phyloP scores from a whole-genome alignment of 73 alveolate species.

The Paramecium pentaurelia region DNA sequence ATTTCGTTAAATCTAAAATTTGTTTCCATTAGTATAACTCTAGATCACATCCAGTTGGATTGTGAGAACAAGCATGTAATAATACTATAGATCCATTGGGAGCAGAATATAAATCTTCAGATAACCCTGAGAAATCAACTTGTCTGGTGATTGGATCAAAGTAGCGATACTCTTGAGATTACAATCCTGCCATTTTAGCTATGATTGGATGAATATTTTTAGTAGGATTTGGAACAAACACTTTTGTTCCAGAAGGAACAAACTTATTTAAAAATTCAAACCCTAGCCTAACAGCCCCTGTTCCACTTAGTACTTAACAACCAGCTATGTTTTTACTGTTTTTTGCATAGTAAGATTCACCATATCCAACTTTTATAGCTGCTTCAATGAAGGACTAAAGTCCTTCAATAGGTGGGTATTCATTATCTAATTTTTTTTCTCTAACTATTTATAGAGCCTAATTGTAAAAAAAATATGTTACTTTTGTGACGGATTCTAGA shows the following conservation, averaged over 20 bases:
- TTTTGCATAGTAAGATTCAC: slow-evolving; percentile 49
- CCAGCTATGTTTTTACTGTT: slow-evolving; percentile 80
- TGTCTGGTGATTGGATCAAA: slow-evolving; percentile 79
- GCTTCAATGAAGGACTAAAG: slow-evolving; percentile 66
- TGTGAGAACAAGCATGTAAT: slow-evolving; percentile 94
- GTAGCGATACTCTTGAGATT: slow-evolving; percentile 80
- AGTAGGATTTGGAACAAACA: slow-evolving; percentile 87
- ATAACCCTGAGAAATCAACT: slow-evolving; percentile 83
- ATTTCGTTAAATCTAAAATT: slow-evolving; percentile 71
- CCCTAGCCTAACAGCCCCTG: slow-evolving; percentile 94
- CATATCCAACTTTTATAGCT: slow-evolving; percentile 83
- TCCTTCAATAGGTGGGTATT: slow-evolving; percentile 91
- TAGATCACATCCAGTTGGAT: slow-evolving; percentile 95
- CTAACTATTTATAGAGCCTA: slow-evolving; percentile 76
- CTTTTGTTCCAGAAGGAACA: slow-evolving; percentile 72
- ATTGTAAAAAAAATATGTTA: background rate
- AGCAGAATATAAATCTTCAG: slow-evolving; percentile 81
- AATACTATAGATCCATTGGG: slow-evolving; percentile 81
- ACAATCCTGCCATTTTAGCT: slow-evolving; percentile 79
- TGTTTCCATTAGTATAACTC: slow-evolving; percentile 85
- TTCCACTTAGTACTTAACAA: slow-evolving; percentile 86
- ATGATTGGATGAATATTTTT: slow-evolving; percentile 87
- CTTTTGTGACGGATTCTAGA: slow-evolving; percentile 69
- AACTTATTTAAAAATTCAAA: slow-evolving; percentile 75
- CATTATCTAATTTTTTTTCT: slow-evolving; percentile 84